These are phyloP conservation scores for Fusarium floridanum DNA, from an alignment of 2,329 filamentous ascomycete species.

Conservation along the genomic window DNA sequence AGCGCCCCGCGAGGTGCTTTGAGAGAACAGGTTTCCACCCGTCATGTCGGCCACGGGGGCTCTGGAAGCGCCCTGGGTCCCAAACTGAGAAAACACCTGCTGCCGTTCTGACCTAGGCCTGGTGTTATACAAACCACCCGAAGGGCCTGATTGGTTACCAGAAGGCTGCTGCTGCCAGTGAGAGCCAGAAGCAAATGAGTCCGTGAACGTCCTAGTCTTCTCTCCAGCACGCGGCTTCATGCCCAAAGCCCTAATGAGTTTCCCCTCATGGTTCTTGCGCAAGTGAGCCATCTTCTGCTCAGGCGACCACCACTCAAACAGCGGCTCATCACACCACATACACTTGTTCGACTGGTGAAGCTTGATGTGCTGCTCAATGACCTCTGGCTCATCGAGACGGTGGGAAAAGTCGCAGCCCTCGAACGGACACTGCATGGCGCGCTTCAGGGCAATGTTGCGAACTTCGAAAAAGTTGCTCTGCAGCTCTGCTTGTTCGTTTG, in stretches of 20 bases:
- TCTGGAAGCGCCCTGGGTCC: background rate
- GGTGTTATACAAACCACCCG: background rate
- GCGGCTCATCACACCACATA: conserved; percentile 51
- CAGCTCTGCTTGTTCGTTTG: conserved; percentile 55
- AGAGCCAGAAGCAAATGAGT: background rate
- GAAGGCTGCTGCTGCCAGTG: background rate
- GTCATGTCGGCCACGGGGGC: background rate
- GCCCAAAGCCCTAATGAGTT: conserved; percentile 33
- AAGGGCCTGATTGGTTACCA: background rate
- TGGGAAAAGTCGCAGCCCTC: conserved; percentile 53
- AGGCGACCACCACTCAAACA: conserved; percentile 49
- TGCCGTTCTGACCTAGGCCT: background rate
- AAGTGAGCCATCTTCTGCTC: conserved; percentile 48
- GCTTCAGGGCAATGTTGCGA: conserved; percentile 36
- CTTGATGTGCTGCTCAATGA: conserved; percentile 53
- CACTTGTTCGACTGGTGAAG: conserved; percentile 53
- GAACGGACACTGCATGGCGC: conserved; percentile 55
- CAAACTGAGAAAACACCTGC: background rate
- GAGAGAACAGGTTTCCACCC: background rate
- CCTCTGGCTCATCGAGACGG: conserved; percentile 44
- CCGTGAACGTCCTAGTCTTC: background rate
- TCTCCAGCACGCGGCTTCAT: background rate
- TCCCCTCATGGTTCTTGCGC: conserved; percentile 44
- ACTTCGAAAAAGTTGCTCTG: conserved; percentile 35
- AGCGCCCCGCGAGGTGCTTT: background rate